A percentile compares a stretch with the other conserved stretches of the same genome.
Evolutionary conservation across 2,329 filamentous ascomycete genomes (phyloP).

Genomic region (Dothideomycetes sp.): DNA sequence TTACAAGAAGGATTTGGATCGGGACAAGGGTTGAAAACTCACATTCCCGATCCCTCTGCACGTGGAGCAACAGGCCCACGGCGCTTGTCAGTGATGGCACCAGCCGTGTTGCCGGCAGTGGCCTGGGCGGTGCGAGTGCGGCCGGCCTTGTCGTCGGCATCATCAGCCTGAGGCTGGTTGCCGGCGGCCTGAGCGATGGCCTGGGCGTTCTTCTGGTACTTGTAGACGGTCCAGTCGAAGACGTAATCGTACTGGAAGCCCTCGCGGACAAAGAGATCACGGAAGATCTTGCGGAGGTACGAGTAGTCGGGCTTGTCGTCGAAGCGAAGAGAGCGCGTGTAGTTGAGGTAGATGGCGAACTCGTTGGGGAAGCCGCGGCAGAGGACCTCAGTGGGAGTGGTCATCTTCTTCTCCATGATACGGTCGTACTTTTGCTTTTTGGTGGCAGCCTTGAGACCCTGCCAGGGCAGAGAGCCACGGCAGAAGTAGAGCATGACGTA

Average conservation of each 20-base stretch:
- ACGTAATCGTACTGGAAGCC: conserved; percentile 99
- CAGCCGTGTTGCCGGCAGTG: conserved; percentile 46
- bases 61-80: conserved; percentile 64
- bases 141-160: conserved; percentile 66
- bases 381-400: conserved; percentile 92
- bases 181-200: conserved; percentile 77
- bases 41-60: conserved; percentile 91
- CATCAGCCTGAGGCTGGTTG: conserved; percentile 51
- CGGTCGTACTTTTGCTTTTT: conserved; percentile 99
- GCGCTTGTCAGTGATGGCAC: conserved; percentile 53
- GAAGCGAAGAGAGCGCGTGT: conserved; percentile 95
- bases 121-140: conserved; percentile 45
- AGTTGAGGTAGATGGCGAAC: conserved; percentile 99
- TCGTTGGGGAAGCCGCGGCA: conserved; percentile 99
- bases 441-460: conserved; percentile 94
- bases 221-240: conserved; percentile 99
- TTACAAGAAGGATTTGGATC: conserved; percentile 49
- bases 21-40: conserved; percentile 69
- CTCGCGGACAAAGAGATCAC: conserved; percentile 95
- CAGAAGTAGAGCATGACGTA: conserved; percentile 99
- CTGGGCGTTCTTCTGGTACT: conserved; percentile 98
- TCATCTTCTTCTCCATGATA: conserved; percentile 99
- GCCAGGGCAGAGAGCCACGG: conserved; percentile 96
- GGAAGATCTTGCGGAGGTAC: conserved; percentile 99
- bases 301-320: conserved; percentile 99